These are phyloP conservation scores for Pestalotiopsis sp. DNA, from an alignment of 2,329 filamentous ascomycete species.

Conservation along the genomic window DNA sequence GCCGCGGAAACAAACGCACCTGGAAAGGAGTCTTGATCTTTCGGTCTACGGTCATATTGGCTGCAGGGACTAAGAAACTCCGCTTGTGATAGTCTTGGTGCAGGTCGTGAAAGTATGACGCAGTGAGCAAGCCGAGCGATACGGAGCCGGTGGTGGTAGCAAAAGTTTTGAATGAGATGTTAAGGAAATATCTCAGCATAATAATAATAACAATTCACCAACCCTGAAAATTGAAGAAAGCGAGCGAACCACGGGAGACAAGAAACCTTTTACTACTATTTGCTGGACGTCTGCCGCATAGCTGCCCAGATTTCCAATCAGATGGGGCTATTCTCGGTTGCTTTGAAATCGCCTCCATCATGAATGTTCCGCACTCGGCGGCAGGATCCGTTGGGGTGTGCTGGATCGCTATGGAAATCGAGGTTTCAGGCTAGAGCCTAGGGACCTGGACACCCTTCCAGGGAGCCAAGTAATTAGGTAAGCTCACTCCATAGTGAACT, in stretches of 20 bases:
- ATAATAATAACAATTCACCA: slow-evolving; percentile 9
- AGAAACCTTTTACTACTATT: slow-evolving; percentile 6
- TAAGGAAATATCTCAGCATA: slow-evolving; percentile 27
- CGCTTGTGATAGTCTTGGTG: slow-evolving; percentile 19
- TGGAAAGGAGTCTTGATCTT: slow-evolving; percentile 35
- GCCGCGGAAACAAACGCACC: slow-evolving; percentile 24
- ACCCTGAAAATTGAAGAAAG: slow-evolving; percentile 8
- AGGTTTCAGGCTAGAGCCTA: not conserved
- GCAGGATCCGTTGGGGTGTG: not conserved
- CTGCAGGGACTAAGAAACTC: slow-evolving; percentile 10
- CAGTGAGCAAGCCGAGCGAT: slow-evolving; percentile 23
- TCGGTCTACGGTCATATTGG: slow-evolving; percentile 29
- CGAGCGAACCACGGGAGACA: slow-evolving; percentile 9
- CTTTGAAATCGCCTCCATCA: slow-evolving; percentile 37
- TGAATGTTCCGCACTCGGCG: slow-evolving; percentile 8
- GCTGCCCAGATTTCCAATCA: slow-evolving; percentile 8
- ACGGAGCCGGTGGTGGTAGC: slow-evolving; percentile 21
- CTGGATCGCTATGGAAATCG: not conserved
- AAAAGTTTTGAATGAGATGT: slow-evolving; percentile 25
- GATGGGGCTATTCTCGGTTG: slow-evolving; percentile 19
- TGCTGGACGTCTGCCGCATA: not conserved
- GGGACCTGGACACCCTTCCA: no score
- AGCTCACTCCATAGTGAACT: no score
- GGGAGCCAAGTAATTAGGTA: not conserved
- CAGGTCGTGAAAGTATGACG: slow-evolving; percentile 24